These are phyloP conservation scores for Leccinum variicolor DNA, from an alignment of 768 basidiomycete species.

Conservation along the genomic window DNA sequence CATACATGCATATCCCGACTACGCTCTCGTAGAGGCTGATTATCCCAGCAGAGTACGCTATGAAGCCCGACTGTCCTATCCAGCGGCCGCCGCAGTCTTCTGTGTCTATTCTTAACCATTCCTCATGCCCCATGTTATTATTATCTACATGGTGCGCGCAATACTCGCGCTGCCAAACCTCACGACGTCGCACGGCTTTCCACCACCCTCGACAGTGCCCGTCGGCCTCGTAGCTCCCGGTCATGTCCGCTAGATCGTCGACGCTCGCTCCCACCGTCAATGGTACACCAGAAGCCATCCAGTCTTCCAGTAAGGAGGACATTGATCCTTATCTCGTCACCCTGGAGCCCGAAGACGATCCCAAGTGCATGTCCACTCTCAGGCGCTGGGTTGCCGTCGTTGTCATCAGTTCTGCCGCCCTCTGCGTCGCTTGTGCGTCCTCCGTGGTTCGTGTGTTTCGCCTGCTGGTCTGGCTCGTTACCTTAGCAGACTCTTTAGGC, in stretches of 20 bases:
- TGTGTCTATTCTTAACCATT: background rate
- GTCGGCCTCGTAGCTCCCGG: background rate
- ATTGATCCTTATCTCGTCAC: constrained; percentile 28
- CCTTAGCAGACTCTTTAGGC: constrained; percentile 36
- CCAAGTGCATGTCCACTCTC: constrained; percentile 36
- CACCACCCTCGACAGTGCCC: background rate
- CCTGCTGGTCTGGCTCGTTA: background rate
- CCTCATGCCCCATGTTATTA: constrained; percentile 6
- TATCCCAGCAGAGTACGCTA: background rate
- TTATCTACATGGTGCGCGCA: background rate
- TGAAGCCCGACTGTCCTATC: background rate
- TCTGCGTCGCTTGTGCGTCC: constrained; percentile 54
- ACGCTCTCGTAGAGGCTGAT: background rate
- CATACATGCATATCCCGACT: background rate
- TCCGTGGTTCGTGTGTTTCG: constrained; percentile 43
- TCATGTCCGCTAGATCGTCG: constrained; percentile 8
- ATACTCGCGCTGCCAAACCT: background rate
- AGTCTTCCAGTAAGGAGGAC: background rate
- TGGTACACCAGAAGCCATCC: background rate
- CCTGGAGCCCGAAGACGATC: constrained; percentile 41
- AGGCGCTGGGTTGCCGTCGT: constrained; percentile 50
- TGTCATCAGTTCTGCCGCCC: constrained; percentile 44
- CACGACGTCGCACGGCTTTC: background rate
- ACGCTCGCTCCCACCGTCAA: constrained; percentile 8
- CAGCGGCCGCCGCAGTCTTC: background rate